Percentiles rank a stretch among this genome's conserved stretches.
Conservation (phyloP, 805 yeast species). For the Kuraishia hungarica region DNA sequence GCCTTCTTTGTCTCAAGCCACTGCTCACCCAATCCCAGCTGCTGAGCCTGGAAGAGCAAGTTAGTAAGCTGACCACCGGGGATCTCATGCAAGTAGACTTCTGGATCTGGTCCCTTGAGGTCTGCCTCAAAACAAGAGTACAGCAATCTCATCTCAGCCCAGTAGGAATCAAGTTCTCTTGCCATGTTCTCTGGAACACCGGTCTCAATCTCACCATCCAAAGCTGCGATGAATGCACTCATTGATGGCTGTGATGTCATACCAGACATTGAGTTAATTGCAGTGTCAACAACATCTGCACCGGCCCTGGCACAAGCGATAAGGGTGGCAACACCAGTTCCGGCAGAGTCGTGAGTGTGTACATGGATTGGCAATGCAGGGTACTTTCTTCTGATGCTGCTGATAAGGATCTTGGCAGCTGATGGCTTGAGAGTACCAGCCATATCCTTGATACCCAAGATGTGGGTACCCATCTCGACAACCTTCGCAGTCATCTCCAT, state of each 20-base stretch:
- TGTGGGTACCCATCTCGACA: constrained; percentile 91
- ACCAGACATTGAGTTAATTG: constrained; percentile 96
- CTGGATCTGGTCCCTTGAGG: constrained; percentile 99
- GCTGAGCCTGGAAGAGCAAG: constrained; percentile 97
- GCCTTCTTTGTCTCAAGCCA: constrained; percentile 96
- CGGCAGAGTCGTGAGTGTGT: constrained; percentile 99
- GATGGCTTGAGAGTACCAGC: constrained; percentile 97
- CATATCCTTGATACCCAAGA: constrained; percentile 98
- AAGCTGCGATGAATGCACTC: constrained; percentile 84
- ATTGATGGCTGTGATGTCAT: constrained; percentile 97
- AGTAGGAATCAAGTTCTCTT: constrained; percentile 84
- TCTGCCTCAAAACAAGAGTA: constrained; percentile 98
- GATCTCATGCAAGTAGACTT: constrained; percentile 95
- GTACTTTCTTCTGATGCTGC: constrained; percentile 73
- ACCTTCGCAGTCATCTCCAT: constrained; percentile 71
- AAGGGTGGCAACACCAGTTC: constrained; percentile 98
- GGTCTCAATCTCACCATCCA: constrained; percentile 78
- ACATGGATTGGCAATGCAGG: constrained; percentile 97
- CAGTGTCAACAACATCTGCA: constrained; percentile 97
- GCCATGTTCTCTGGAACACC: constrained; percentile 61
- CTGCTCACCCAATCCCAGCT: constrained; percentile 93
- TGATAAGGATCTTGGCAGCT: constrained; percentile 79
- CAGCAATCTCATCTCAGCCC: constrained; percentile 97
- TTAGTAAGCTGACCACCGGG: constrained; percentile 99
- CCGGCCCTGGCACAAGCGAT: constrained; percentile 92